Evolutionary conservation across 768 basidiomycete genomes (phyloP).

Genomic region (Lactifluus volemus): DNA sequence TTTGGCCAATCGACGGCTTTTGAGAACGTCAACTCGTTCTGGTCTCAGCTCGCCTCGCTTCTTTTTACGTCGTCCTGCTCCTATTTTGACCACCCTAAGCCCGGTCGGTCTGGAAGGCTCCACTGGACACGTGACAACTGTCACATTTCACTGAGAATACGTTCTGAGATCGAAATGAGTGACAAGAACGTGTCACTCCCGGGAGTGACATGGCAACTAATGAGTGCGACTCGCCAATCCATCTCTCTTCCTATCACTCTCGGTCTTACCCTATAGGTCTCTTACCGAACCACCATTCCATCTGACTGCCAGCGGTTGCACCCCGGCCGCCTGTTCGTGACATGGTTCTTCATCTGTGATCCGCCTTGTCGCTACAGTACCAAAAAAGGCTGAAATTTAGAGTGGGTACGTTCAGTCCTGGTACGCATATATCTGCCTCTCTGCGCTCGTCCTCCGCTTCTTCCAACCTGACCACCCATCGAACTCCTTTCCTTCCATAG

Average conservation of each 20-base stretch:
- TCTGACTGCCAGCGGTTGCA: not conserved
- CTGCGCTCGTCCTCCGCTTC: too few relatives aligned
- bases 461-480: too few relatives aligned
- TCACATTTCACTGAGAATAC: too few relatives aligned
- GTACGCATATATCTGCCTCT: not conserved
- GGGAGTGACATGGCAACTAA: too few relatives aligned
- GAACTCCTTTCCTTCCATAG: not conserved
- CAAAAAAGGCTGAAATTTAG: slow-evolving; percentile 8
- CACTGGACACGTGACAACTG: too few relatives aligned
- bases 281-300: not conserved
- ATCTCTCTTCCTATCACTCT: not conserved
- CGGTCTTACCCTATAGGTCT: not conserved
- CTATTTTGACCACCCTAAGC: too few relatives aligned
- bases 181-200: too few relatives aligned
- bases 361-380: not conserved
- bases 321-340: not conserved
- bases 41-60: not conserved
- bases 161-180: too few relatives aligned
- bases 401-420: not conserved
- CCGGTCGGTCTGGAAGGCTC: too few relatives aligned
- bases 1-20: not conserved
- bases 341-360: not conserved
- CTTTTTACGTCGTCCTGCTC: slow-evolving; percentile 3
- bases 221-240: not conserved
- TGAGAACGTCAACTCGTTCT: too few relatives aligned